Evolutionary conservation across 164 flowering plant genomes (phyloP).

Genomic region (Vitis rupestris): DNA sequence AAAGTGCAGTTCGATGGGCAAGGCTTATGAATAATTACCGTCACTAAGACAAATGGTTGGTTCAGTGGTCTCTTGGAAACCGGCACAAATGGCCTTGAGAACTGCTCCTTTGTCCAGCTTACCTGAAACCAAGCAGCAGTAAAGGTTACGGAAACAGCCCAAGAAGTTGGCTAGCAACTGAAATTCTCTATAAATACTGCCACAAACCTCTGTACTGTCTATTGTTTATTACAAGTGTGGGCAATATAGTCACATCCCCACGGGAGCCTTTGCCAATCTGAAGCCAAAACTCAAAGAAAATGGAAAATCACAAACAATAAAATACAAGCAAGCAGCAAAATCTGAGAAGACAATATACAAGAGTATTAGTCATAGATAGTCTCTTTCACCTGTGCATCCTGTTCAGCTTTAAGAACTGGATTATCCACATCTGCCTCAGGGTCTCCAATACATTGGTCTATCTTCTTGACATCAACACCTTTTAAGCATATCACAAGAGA

Average conservation of each 20-base stretch:
- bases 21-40: constrained; percentile 39
- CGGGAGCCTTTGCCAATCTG: constrained; percentile 91
- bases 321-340: neutral
- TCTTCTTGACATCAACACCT: constrained; percentile 70
- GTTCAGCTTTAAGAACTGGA: constrained; percentile 80
- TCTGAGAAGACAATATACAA: neutral
- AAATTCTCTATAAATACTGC: neutral
- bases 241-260: constrained; percentile 95
- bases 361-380: neutral
- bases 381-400: constrained; percentile 68
- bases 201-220: constrained; percentile 86
- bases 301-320: neutral
- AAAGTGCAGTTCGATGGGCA: neutral
- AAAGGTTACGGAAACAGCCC: neutral
- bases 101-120: constrained; percentile 89
- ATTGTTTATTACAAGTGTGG: constrained; percentile 88
- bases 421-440: constrained; percentile 79
- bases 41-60: constrained; percentile 79
- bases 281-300: constrained; percentile 9
- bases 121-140: constrained; percentile 43
- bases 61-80: constrained; percentile 92
- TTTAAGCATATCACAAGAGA: constrained; percentile 2
- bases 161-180: neutral
- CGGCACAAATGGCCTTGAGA: constrained; percentile 92
- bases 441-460: constrained; percentile 80